Evolutionary conservation across 805 yeast species (phyloP), one percentile per base, ranked within the genome.

Genomic region (Metschnikowia cerradonensis): DNA sequence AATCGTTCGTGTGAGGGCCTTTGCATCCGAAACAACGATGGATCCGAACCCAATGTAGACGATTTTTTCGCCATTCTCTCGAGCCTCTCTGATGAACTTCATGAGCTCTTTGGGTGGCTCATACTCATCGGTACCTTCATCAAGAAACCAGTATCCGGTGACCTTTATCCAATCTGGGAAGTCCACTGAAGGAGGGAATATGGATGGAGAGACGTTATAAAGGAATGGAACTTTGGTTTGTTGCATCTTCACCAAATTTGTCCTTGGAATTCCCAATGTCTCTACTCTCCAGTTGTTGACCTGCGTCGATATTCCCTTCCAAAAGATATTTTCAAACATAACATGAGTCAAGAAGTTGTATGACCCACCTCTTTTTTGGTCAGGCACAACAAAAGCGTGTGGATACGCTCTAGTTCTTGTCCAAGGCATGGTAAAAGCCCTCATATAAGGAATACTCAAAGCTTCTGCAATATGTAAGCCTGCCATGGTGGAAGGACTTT

Each of bases 401-500:
- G 97, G 97, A 64, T 92, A 92, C 0, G 97, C 96, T 58, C 96
- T 77, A 0, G 98, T 91, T 53, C 96, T 72, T 0, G 97, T 89
- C 98, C 98, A 92, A 0, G 98, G 98, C 98, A 92, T 92, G 0
- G 98, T 92, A 64, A 92, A 92, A 0, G 97, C 97, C 60, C 97
- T 76, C 72, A 88, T 87, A 64, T 92, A 92, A 0, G 98, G 96
- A 50, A 92, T 86, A 19, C 83, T 81, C 51, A 92, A 68, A 0
- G 95, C 96, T 65, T 92, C 98, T 3, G 98, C 97, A 51, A 92
- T 88, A 61, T 92, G 98, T 43, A 91, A 80, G 8, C 98, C 98
- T 14, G 87, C 91, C 91, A 92, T 90, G 0, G 97, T 92, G 1
- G 96, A 86, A 0, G 98, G 98, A n/a, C 96, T 87, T 64, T 92